phyloP scores from a whole-genome alignment of 73 alveolate genomes.

The Tetrahymena thermophila region DNA sequence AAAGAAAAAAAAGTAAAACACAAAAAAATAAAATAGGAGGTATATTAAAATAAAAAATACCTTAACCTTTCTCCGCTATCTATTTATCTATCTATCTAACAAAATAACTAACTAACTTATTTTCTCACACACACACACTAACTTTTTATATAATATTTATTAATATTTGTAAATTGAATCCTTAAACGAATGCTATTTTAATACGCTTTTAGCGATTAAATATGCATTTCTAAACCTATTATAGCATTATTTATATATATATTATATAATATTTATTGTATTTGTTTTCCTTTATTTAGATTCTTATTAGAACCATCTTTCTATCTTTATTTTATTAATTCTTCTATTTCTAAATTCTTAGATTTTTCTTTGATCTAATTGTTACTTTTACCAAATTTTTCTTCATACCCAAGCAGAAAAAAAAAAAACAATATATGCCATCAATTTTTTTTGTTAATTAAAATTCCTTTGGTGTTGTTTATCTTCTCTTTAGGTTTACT shows the following conservation, averaged over 20 bases:
- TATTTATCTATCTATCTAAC: no score
- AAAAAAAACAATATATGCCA: not conserved
- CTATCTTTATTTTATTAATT: not conserved
- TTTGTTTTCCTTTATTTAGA: not conserved
- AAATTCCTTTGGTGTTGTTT: no score
- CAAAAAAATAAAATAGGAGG: not conserved
- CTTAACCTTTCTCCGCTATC: not conserved
- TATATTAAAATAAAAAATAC: not conserved
- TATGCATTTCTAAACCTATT: not conserved
- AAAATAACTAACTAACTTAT: no score
- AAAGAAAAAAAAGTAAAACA: not conserved
- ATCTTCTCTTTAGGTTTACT: no score
- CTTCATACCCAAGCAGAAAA: not conserved
- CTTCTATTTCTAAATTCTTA: not conserved
- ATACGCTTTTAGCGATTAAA: not conserved
- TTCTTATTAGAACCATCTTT: not conserved
- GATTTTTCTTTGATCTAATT: not conserved
- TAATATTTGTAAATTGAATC: not conserved
- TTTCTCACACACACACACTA: not conserved
- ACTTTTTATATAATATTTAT: not conserved
- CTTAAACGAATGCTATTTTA: not conserved
- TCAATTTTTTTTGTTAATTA: no score
- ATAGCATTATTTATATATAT: not conserved
- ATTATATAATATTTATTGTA: not conserved
- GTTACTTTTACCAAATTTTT: not conserved